A percentile compares a stretch with the other conserved stretches of the same genome.
phyloP scores from a whole-genome alignment of 768 basidiomycete genomes.

The Mycena kentingensis region DNA sequence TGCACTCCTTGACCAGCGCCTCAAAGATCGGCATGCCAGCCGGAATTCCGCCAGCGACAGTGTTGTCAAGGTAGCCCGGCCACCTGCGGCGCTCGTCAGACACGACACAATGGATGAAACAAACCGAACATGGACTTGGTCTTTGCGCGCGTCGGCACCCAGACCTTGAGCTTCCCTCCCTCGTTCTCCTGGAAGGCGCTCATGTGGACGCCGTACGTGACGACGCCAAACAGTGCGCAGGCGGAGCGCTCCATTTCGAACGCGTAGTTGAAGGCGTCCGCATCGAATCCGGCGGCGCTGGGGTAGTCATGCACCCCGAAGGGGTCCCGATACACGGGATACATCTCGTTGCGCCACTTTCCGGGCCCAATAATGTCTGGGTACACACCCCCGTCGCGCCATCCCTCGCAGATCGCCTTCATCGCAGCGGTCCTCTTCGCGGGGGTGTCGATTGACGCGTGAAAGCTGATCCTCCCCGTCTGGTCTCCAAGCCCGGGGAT shows the following conservation, averaged over 20 bases:
- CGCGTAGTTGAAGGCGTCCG: conserved; percentile 57
- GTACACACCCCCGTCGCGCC: conserved; percentile 69
- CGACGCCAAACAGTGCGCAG: conserved; percentile 83
- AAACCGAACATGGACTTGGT: conserved; percentile 85
- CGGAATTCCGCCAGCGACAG: conserved; percentile 89
- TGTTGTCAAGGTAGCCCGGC: conserved; percentile 88
- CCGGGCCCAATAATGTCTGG: conserved; percentile 65
- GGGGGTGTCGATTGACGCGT: conserved; percentile 52
- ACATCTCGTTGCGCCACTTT: conserved; percentile 88
- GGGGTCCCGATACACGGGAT: conserved; percentile 73
- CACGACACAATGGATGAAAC: not conserved
- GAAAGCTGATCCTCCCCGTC: conserved; percentile 47
- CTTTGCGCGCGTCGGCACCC: conserved; percentile 83
- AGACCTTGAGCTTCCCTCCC: conserved; percentile 49
- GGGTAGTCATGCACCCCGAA: conserved; percentile 60
- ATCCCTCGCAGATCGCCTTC: conserved; percentile 69
- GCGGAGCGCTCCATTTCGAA: conserved; percentile 92
- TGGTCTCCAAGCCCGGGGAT: conserved; percentile 31
- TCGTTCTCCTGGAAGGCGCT: conserved; percentile 59
- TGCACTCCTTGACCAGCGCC: conserved; percentile 84
- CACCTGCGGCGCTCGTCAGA: conserved; percentile 46
- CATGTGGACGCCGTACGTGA: conserved; percentile 94
- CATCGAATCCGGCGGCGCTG: conserved; percentile 32
- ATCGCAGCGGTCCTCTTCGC: conserved; percentile 61
- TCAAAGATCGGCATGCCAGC: conserved; percentile 74